Evolutionary conservation across 768 basidiomycete genomes (phyloP).

Genomic region (Boletus fagicola): DNA sequence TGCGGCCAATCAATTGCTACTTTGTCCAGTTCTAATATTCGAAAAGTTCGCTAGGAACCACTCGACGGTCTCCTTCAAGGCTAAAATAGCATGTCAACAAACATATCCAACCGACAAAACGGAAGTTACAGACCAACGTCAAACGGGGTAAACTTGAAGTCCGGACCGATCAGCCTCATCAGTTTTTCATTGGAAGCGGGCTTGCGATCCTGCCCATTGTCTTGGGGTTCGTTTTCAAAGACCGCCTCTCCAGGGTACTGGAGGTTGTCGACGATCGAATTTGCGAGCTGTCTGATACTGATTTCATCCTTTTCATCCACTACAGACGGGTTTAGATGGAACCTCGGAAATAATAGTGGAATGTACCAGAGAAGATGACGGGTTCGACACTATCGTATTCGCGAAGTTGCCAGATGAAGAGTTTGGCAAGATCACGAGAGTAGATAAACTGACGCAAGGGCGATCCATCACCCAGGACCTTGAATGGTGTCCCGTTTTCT

Average conservation of each 20-base stretch:
- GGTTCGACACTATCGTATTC: slow-evolving; percentile 94
- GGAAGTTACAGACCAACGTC: slow-evolving; percentile 54
- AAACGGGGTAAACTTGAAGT: slow-evolving; percentile 91
- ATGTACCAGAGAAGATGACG: slow-evolving; percentile 80
- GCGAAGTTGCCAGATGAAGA: slow-evolving; percentile 90
- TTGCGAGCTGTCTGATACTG: slow-evolving; percentile 85
- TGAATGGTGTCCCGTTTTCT: slow-evolving; percentile 78
- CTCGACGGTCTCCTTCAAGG: slow-evolving; percentile 71
- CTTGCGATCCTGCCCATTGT: slow-evolving; percentile 96
- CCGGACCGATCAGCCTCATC: slow-evolving; percentile 61
- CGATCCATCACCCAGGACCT: slow-evolving; percentile 86
- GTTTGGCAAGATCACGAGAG: slow-evolving; percentile 91
- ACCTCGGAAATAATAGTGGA: background rate
- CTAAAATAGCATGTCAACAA: slow-evolving; percentile 36
- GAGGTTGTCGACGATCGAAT: slow-evolving; percentile 85
- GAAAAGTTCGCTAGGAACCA: slow-evolving; percentile 89
- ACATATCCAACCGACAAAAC: background rate
- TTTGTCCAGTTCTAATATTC: slow-evolving; percentile 59
- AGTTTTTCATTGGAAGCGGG: slow-evolving; percentile 93
- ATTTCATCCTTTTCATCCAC: slow-evolving; percentile 95
- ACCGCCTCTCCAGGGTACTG: slow-evolving; percentile 73
- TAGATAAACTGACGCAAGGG: slow-evolving; percentile 98
- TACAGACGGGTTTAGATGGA: slow-evolving; percentile 26
- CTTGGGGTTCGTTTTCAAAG: slow-evolving; percentile 63
- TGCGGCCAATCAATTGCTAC: slow-evolving; percentile 9